These are phyloP conservation scores for Fragaria nilgerrensis DNA, from an alignment of 306 rosid species.

Conservation along the genomic window DNA sequence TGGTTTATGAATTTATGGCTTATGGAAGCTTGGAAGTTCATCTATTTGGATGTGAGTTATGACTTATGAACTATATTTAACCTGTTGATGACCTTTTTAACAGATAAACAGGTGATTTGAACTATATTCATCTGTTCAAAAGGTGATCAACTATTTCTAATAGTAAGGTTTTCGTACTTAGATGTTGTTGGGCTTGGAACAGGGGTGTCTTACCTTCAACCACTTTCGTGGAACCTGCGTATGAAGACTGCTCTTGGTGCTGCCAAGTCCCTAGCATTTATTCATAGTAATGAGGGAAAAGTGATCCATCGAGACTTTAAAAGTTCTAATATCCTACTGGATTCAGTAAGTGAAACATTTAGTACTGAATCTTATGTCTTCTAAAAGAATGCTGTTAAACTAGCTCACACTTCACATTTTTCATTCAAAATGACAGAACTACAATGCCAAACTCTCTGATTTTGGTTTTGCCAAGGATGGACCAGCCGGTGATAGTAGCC, in stretches of 20 bases:
- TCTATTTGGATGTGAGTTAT: not conserved
- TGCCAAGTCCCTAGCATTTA: not conserved
- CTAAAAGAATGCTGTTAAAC: not conserved
- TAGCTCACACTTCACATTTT: not conserved
- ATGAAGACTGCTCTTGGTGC: slow-evolving; percentile 3
- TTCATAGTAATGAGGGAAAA: not conserved
- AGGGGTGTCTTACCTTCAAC: not conserved
- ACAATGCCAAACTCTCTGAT: not conserved
- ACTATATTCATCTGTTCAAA: not conserved
- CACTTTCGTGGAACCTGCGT: not conserved
- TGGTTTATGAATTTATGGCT: not conserved
- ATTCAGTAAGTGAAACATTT: slow-evolving; percentile 1
- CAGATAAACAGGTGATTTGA: not conserved
- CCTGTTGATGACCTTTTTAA: not conserved
- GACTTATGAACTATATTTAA: not conserved
- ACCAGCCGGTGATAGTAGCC: not conserved
- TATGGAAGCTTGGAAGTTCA: not conserved
- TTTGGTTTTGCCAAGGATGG: slow-evolving; percentile 6
- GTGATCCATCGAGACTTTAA: not conserved
- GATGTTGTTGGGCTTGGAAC: not conserved
- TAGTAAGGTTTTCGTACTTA: not conserved
- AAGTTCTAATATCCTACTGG: slow-evolving; percentile 1
- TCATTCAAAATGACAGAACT: not conserved
- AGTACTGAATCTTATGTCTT: not conserved
- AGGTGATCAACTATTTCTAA: not conserved